These are phyloP conservation scores for Mollisia scopiformis DNA, from an alignment of 2,329 filamentous ascomycete genomes.

Conservation along the genomic window DNA sequence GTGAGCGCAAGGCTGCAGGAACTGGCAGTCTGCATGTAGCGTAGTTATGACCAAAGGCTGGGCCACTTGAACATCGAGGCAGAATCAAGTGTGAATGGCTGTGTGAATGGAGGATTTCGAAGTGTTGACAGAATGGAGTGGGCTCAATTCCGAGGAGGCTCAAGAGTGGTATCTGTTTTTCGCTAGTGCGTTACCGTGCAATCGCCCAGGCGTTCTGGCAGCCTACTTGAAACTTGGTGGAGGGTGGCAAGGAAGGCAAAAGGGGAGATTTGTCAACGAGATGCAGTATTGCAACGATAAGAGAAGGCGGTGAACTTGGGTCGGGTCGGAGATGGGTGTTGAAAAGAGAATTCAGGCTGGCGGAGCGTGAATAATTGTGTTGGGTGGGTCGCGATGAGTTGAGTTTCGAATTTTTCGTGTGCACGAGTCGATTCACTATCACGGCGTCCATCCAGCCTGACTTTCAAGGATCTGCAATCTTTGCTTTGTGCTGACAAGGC, in stretches of 20 bases:
- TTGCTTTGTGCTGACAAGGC: not conserved
- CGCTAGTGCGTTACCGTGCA: not conserved
- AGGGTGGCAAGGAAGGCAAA: not conserved
- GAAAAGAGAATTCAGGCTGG: not conserved
- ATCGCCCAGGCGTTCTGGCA: too few relatives aligned
- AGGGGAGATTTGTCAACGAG: not conserved
- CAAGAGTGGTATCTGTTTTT: not conserved
- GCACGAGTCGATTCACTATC: not conserved
- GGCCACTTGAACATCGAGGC: slow-evolving; percentile 18
- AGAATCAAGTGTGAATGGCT: not conserved
- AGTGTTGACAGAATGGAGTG: not conserved
- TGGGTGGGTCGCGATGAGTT: not conserved
- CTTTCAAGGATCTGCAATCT: not conserved
- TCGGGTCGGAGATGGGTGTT: not conserved
- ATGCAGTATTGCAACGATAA: not conserved
- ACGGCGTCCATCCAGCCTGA: not conserved
- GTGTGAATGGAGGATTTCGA: not conserved
- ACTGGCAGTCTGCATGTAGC: slow-evolving; percentile 16
- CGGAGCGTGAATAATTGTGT: too few relatives aligned
- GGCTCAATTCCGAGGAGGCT: not conserved
- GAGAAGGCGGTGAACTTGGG: not conserved
- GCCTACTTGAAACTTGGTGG: not conserved
- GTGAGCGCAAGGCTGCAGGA: slow-evolving; percentile 9
- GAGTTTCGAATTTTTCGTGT: not conserved
- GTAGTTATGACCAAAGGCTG: slow-evolving; percentile 8